These are phyloP conservation scores for Solanum phureja DNA, from an alignment of 257 asterid species.

Conservation along the genomic window DNA sequence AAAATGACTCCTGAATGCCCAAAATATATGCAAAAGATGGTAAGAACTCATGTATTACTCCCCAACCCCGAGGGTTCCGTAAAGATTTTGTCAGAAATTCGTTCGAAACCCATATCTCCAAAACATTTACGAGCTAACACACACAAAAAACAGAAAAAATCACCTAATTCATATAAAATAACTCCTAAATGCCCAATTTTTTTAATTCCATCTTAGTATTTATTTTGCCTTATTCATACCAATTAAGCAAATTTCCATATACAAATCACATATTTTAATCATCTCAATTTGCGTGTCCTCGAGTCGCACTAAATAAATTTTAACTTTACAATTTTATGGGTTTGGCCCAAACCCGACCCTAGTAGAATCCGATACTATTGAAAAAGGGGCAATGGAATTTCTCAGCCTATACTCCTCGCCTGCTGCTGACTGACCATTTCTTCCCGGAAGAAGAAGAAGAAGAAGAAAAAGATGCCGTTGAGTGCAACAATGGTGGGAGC, in stretches of 20 bases:
- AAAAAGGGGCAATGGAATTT: neutral
- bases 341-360: neutral
- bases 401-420: neutral
- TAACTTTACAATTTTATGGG: too few relatives aligned
- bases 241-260: neutral
- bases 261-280: neutral
- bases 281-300: neutral
- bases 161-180: neutral
- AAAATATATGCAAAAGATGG: too few relatives aligned
- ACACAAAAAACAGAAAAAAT: too few relatives aligned
- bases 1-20: too few relatives aligned
- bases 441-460: neutral
- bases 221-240: neutral
- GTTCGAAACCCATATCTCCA: neutral
- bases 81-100: too few relatives aligned
- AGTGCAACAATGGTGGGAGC: conserved; percentile 85
- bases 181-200: fast-evolving
- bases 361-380: neutral
- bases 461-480: conserved; percentile 42
- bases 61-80: neutral
- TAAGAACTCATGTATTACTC: too few relatives aligned
- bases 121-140: neutral
- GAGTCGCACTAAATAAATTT: too few relatives aligned
- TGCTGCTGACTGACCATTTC: neutral
- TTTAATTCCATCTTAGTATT: neutral